Evolutionary conservation across 129 eudicot species (phyloP).

Genomic region (Apium graveolens): DNA sequence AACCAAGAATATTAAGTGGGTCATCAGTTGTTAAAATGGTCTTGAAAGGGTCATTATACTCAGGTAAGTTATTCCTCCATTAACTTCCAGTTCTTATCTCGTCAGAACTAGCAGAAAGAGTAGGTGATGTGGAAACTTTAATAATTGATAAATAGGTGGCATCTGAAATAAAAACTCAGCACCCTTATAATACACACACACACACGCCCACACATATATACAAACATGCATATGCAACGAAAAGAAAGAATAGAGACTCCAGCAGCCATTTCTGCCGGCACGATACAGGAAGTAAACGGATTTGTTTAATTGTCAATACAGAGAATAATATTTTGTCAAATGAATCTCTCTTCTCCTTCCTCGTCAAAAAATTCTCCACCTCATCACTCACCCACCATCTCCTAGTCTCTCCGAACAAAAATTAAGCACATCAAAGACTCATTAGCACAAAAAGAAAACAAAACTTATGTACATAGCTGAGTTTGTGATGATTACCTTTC

Average conservation of each 20-base stretch:
- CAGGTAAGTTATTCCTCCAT: neutral
- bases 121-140: neutral
- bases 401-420: neutral
- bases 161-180: neutral
- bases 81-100: neutral
- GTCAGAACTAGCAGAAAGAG: neutral
- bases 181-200: too few species aligned
- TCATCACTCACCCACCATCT: neutral
- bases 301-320: too few species aligned
- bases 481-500: neutral
- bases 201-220: too few species aligned
- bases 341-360: neutral
- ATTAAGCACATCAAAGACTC: neutral
- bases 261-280: neutral
- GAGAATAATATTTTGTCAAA: neutral
- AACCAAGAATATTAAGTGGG: neutral
- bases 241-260: neutral
- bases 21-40: neutral
- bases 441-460: neutral
- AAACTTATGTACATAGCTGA: neutral
- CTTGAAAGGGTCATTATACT: neutral
- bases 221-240: neutral
- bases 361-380: neutral
- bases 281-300: too few species aligned
- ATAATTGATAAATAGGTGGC: neutral